These are phyloP conservation scores for Hanseniaspora thailandica DNA, from an alignment of 805 yeast genomes.

Conservation along the genomic window DNA sequence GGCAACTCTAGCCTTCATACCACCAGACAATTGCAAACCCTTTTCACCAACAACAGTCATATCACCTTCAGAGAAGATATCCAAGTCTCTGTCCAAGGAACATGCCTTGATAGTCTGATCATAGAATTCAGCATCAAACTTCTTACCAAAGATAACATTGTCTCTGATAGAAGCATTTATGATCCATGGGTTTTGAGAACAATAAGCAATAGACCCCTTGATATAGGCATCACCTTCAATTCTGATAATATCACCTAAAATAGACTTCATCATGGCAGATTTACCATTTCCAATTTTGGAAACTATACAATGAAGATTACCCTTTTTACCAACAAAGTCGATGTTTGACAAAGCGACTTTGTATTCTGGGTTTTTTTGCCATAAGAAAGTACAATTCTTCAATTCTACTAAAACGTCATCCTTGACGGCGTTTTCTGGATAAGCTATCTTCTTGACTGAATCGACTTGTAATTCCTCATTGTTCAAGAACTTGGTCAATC, in stretches of 20 bases:
- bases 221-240: slow-evolving; percentile 59
- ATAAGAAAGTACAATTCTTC: slow-evolving; percentile 58
- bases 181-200: slow-evolving; percentile 92
- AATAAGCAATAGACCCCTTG: slow-evolving; percentile 76
- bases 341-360: slow-evolving; percentile 57
- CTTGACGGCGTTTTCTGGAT: slow-evolving; percentile 34
- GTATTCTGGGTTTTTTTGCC: slow-evolving; percentile 62
- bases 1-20: slow-evolving; percentile 91
- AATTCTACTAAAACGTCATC: slow-evolving; percentile 63
- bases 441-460: slow-evolving; percentile 38
- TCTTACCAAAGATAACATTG: slow-evolving; percentile 82
- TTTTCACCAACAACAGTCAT: slow-evolving; percentile 90
- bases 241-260: slow-evolving; percentile 73
- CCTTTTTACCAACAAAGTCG: slow-evolving; percentile 53
- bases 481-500: slow-evolving; percentile 63
- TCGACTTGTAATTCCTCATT: slow-evolving; percentile 74
- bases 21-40: slow-evolving; percentile 92
- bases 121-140: slow-evolving; percentile 70
- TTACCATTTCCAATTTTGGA: slow-evolving; percentile 90
- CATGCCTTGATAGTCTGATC: slow-evolving; percentile 74
- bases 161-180: slow-evolving; percentile 89
- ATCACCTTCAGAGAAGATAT: slow-evolving; percentile 78
- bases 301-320: slow-evolving; percentile 71
- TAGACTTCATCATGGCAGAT: slow-evolving; percentile 65
- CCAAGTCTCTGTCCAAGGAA: slow-evolving; percentile 69